Evolutionary conservation across 2,329 filamentous ascomycete species (phyloP), one percentile per base, ranked within the genome.

Genomic region (Aspergillus pseudoglaucus): DNA sequence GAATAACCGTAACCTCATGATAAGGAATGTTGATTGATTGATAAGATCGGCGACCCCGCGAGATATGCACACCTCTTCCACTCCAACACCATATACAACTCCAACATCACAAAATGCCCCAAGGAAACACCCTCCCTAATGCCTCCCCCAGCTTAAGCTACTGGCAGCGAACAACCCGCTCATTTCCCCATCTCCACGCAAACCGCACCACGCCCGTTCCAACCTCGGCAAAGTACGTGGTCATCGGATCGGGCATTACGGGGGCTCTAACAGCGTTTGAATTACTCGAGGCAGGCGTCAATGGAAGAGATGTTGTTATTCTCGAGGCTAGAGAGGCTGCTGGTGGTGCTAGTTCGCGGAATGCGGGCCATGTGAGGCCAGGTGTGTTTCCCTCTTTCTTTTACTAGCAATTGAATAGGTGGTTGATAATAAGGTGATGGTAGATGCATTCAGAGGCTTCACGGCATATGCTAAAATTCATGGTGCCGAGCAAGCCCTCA

Each of bases 401-500:
- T 22, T 40, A n/a, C 18, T 7, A 15, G 20, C 4, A 2, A 14
- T 40, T 25, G 25, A 10, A 30, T 30, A 12, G 9, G 12, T 30
- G 25, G 38, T 40, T 18, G 2, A 22, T 23, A 8, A 12, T 18
- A 4, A 6, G 15, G 8, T 35, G 33, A 35, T 17, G 33, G 15
- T 20, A 58, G 69, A 76, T 53, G 73, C 74, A 0, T 77, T 77
- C 52, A 67, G 74, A 8, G 75, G 74, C 0, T 77, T 75, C 53
- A 64, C 61, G 33, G 68, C 68, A 10, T 76, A 76, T 54, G 49
- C 64, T 12, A 58, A 64, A 12, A 54, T 73, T 9, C 72, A 75
- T 47, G 74, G 73, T 4, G 48, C 55, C 1, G 67, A 70, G 20
- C 71, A 75, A 55, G 73, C 74, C 2, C 60, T 72, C 18, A 73